Evolutionary conservation across 2,329 filamentous ascomycete genomes (phyloP), one percentile per base, ranked within the genome.

Genomic region (Emergomyces orientalis): DNA sequence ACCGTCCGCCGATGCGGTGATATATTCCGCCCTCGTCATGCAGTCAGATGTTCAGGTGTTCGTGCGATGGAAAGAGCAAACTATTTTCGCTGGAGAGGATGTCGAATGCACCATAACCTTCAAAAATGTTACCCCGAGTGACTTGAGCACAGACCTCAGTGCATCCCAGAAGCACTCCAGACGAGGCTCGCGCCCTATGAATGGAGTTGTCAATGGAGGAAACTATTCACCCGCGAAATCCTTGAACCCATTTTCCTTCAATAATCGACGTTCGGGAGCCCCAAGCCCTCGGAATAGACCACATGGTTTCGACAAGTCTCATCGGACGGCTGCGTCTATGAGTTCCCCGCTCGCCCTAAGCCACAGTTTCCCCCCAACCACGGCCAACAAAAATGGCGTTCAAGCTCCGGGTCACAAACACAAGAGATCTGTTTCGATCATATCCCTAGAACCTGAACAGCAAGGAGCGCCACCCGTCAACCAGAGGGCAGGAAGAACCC

Each of bases 61-160:
- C 75, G 90, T 99, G 76, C 87, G 88, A 79, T 99, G 93, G 89
- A 88, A 91, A 75, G 90, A 96, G 73, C 87, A 93, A 75, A 92
- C 90, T 65, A 90, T 99, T 71, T 99, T 97, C 78, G 90, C 94
- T 63, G 94, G 94, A 76, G 94, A 99, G 81, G 89, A 96, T 72
- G 85, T 97, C 72, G 90, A 92, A 78, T 97, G 94, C 78, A 91
- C 88, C 68, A 96, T 99, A 75, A 97, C 90, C 59, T 99, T 99
- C 79, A 93, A 89, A 78, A 99, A 99, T 74, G 83, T 92, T 59
- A 80, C 83, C 37, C 75, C 83, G 59, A 78, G 77, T 47, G 71
- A 68, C 64, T 68, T 67, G 62, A 69, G 70, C 54, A 72, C 76
- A 37, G 63, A 72, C 58, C 67, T 65, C 66, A 69, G 67, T 67